A percentile compares a stretch with the other conserved stretches of the same genome.
Conservation (phyloP, 306 rosid species). For the cucumber (Cucumis sativus) region Cucumber_9930_V3 NC_026660.2:9351001-9351500, state of each 20-base stretch:
- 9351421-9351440: too few species aligned
- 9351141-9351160: slow-evolving; percentile 92
- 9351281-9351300: neutral
- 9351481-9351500: slow-evolving; percentile 79
- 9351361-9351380: neutral
- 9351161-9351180: slow-evolving; percentile 92
- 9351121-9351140: slow-evolving; percentile 73
- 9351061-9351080: neutral
- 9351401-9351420: slow-evolving; percentile 8
- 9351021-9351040: neutral
- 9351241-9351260: slow-evolving; percentile 17
- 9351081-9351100: slow-evolving; percentile 3
- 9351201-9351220: slow-evolving; percentile 93
- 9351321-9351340: neutral
- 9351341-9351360: neutral
- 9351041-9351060: neutral
- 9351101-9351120: slow-evolving; percentile 89
- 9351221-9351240: slow-evolving; percentile 33
- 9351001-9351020: neutral
- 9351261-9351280: slow-evolving; percentile 6
- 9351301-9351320: neutral
- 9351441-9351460: too few species aligned
- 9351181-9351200: slow-evolving; percentile 94
- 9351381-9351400: neutral
- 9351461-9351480: too few species aligned